A percentile compares a stretch with the other conserved stretches of the same genome.
These are phyloP conservation scores for Talaromyces sp. DNA, from an alignment of 2,329 filamentous ascomycete species.

Conservation along the genomic window DNA sequence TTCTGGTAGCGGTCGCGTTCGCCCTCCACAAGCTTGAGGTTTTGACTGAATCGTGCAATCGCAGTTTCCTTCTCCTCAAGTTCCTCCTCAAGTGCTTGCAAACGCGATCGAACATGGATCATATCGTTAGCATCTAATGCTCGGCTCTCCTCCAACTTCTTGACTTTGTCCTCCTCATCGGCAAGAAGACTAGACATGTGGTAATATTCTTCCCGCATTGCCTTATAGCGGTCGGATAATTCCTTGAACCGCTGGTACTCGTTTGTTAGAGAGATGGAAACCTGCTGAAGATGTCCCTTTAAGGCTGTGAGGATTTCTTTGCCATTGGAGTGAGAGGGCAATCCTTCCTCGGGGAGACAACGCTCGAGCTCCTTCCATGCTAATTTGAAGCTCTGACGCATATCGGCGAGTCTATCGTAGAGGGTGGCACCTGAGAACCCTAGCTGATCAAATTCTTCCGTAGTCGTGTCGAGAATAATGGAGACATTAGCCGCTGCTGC, in stretches of 20 bases:
- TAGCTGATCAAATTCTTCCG: conserved; percentile 35
- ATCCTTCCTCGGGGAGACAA: conserved; percentile 44
- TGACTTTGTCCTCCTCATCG: conserved; percentile 35
- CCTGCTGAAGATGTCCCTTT: conserved; percentile 35
- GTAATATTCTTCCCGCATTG: conserved; percentile 46
- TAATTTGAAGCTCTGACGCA: conserved; percentile 40
- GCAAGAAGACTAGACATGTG: conserved; percentile 39
- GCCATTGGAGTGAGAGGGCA: conserved; percentile 36
- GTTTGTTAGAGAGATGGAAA: conserved; percentile 34
- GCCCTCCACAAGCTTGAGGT: conserved; percentile 28
- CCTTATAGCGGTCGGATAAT: conserved; percentile 38
- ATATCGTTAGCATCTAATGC: conserved; percentile 46
- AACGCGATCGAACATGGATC: conserved; percentile 43
- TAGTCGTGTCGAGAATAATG: conserved; percentile 34
- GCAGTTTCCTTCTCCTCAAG: conserved; percentile 40
- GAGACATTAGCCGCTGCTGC: conserved; percentile 39
- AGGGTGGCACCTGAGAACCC: conserved; percentile 37
- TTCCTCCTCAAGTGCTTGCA: conserved; percentile 43
- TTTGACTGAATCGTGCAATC: conserved; percentile 40
- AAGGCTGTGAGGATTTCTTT: conserved; percentile 41
- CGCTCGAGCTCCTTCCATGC: conserved; percentile 46
- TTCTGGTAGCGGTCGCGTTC: not conserved
- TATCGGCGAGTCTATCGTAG: conserved; percentile 34
- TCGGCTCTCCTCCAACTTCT: conserved; percentile 38
- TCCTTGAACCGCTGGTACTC: conserved; percentile 33